A percentile compares a stretch with the other conserved stretches of the same genome.
These are phyloP conservation scores for Corynascus novoguineensis DNA, from an alignment of 495 filamentous ascomycete species.

Conservation along the genomic window DNA sequence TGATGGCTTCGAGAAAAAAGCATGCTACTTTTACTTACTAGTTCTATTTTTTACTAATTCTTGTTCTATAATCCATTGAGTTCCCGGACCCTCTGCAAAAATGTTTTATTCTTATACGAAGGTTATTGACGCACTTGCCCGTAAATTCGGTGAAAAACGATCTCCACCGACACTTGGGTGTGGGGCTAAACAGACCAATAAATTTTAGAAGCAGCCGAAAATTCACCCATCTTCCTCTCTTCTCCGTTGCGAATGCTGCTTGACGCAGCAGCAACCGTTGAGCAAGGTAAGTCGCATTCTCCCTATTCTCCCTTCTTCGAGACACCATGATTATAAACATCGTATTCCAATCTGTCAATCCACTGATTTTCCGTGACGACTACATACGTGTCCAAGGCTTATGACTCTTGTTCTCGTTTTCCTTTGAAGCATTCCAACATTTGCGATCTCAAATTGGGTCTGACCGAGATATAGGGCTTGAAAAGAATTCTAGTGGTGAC, in stretches of 20 bases:
- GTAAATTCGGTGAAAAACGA: no score
- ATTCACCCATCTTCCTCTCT: constrained; percentile 4
- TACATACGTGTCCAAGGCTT: constrained; percentile 30
- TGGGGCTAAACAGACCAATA: constrained; percentile 15
- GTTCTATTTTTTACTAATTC: no score
- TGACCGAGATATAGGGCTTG: constrained; percentile 17
- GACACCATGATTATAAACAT: constrained; percentile 35
- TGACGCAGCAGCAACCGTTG: constrained; percentile 19
- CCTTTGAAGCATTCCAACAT: constrained; percentile 1
- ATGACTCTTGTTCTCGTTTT: constrained; percentile 24
- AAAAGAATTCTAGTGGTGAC: background rate
- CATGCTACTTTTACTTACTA: no score
- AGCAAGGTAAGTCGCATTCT: constrained; percentile 24
- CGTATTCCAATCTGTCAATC: constrained; percentile 42
- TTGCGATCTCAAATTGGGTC: constrained; percentile 8
- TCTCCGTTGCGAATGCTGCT: constrained; percentile 17
- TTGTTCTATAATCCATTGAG: no score
- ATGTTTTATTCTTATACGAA: no score
- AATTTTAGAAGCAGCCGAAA: constrained; percentile 13
- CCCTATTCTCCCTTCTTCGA: background rate
- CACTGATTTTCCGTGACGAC: constrained; percentile 39
- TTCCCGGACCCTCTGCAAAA: no score
- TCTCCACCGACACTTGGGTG: background rate
- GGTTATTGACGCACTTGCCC: no score
- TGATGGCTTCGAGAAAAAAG: no score